Base-by-base conservation (phyloP, 148 eudicot species). In the Heliamphora exappendiculata region DNA sequence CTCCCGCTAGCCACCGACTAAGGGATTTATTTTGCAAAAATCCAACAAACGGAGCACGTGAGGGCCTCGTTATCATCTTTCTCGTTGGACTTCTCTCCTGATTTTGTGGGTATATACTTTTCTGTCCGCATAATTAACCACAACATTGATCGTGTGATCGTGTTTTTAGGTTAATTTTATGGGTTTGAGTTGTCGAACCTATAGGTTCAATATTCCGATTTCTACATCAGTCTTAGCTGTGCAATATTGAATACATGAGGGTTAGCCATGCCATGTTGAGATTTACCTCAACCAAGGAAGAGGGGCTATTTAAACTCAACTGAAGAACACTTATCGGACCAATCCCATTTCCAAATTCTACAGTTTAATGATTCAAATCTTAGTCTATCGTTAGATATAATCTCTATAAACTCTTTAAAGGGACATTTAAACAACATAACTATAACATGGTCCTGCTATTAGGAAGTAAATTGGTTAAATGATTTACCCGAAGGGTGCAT, bases 331-430 rank as follows among this genome's bases (percentile, higher is more conserved):
- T 49, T 13, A 49, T 49, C 13, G 26, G n/a, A 65, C 69, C 42
- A 20, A 37, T 66, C 49, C 70, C 70, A 66, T 66, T 39, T 42
- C 70, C 70, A 66, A 39, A 66, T 10, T n/a, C 49, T 51, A 7
- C 29, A 39, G 41, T 66, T 66, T 37, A 10, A 3, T n/a, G 49
- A 66, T 39, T 47, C 70, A 66, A n/a, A 65, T 9, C 70, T 29
- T 10, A 39, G 49, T 39, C 70, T 66, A 11, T 39, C 69, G 41
- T 63, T 34, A 8, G 20, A 65, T 65, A 37, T 17, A 33, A 8
- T 20, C 3, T 2, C 3, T 0, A 24, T 4, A 5, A 34, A 64
- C 68, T 34, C 10, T 11, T 47, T 47, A 28, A 5, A 59, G 3
- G 34, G 33, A 59, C 16, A 26, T 24, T 58, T 58, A 58, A 11